Base-by-base conservation (phyloP, 2,329 filamentous ascomycete genomes). In the Phyllosticta capitalensis region DNA sequence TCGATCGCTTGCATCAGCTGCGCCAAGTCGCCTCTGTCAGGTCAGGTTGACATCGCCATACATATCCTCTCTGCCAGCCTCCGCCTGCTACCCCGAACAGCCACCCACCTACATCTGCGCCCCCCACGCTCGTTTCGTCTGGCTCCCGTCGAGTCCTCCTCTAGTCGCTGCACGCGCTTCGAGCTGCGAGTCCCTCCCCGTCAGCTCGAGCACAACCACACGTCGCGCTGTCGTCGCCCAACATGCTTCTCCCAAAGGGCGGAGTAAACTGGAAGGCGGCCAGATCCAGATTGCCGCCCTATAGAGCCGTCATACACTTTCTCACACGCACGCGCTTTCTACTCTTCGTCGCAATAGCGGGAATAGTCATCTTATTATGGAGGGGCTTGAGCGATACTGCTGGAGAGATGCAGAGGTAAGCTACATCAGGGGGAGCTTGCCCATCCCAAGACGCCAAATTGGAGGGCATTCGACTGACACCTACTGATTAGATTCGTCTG, bases 261-360 rank as follows among this genome's bases (percentile, higher is more conserved):
- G 89, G 90, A 72, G 82, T 92, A 70, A 91, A 85, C 74, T 97
- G 92, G 92, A 96, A 95, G 80, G 88, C 89, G 65, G 88, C 92
- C 66, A 89, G 84, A 77, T 81, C 88, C 68, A 83, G 84, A 69
- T 78, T 96, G 67, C 90, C 91, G 51, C 87, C 90, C 60, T 86
- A 84, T 66, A 84, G 90, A 72, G 86, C 87, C 53, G 66, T 80
- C 52, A 72, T 72, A 66, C 71, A 74, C 56, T 83, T 90, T 67
- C 70, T 95, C 63, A 89, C 89, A 63, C 84, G 85, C 70, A 89
- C 90, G 64, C 84, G 90, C 59, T 87, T 95, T 65, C 78, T 96
- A 63, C 76, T 94, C 58, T 82, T 88, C 53, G 75, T 94, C 62
- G 87, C 85, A 56, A 67, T 94, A 56, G 79, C 83, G 28, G 85